Evolutionary conservation across 2,329 filamentous ascomycete species (phyloP).

Genomic region (Calonectria hawksworthii): DNA sequence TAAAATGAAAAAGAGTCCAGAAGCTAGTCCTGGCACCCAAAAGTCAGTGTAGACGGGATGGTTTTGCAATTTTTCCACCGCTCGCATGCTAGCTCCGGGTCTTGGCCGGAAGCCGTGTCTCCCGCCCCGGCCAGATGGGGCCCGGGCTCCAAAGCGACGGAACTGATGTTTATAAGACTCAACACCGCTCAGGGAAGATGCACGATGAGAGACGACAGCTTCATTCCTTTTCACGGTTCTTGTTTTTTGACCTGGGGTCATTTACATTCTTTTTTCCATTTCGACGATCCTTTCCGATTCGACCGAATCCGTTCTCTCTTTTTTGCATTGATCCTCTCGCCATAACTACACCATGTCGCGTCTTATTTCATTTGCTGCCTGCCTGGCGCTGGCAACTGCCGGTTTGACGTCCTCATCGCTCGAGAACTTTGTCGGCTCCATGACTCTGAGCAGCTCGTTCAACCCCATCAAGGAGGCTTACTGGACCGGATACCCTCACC

Average conservation of each 20-base stretch:
- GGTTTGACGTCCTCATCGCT: conserved; percentile 44
- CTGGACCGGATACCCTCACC: conserved; percentile 73
- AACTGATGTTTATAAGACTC: conserved; percentile 35
- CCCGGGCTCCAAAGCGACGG: not conserved
- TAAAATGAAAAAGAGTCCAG: conserved; percentile 34
- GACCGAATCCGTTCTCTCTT: conserved; percentile 34
- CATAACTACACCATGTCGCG: conserved; percentile 38
- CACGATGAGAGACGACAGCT: conserved; percentile 23
- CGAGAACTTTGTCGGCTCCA: conserved; percentile 53
- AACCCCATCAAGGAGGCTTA: conserved; percentile 71
- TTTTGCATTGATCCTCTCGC: conserved; percentile 25
- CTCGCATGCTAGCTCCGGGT: conserved; percentile 24
- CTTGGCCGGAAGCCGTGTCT: conserved; percentile 30
- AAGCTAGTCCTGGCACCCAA: conserved; percentile 6
- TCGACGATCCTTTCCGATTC: conserved; percentile 39
- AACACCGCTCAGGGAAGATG: conserved; percentile 4
- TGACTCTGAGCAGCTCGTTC: conserved; percentile 65
- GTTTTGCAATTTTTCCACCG: conserved; percentile 38
- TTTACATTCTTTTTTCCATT: conserved; percentile 36
- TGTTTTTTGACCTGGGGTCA: conserved; percentile 41
- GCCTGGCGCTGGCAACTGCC: conserved; percentile 46
- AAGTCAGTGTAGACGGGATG: conserved; percentile 20
- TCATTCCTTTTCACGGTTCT: conserved; percentile 35
- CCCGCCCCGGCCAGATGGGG: conserved; percentile 13
- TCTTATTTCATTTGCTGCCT: conserved; percentile 41